phyloP scores from a whole-genome alignment of 1,284 basidiomycete genomes.

The Ustilago xerochloae region DNA sequence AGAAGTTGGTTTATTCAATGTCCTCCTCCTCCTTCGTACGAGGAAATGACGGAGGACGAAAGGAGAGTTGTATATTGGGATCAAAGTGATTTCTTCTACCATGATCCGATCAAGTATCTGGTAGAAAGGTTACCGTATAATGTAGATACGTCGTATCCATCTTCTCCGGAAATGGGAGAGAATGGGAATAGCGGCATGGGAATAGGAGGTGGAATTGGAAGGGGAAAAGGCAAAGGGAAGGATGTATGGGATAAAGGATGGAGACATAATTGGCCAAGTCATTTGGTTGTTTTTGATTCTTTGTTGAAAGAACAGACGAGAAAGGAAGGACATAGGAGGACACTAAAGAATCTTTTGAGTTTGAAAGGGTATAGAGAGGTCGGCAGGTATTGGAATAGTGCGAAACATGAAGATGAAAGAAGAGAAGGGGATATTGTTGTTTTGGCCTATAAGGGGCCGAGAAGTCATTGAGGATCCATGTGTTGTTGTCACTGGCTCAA shows the following conservation, averaged over 20 bases:
- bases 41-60: constrained; percentile 11
- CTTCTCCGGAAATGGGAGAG: no score
- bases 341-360: constrained; percentile 70
- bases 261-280: constrained; percentile 81
- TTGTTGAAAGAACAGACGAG: constrained; percentile 71
- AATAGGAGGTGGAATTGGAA: background rate
- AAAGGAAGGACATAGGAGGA: constrained; percentile 68
- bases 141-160: constrained; percentile 77
- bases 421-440: constrained; percentile 80
- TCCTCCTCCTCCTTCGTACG: constrained; percentile 28
- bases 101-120: constrained; percentile 78
- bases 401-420: constrained; percentile 83
- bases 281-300: constrained; percentile 82
- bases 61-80: constrained; percentile 75
- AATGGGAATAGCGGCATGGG: no score
- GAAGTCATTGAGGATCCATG: no score
- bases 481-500: no score
- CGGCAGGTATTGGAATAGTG: constrained; percentile 76
- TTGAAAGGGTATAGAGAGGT: constrained; percentile 77
- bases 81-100: constrained; percentile 86
- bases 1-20: constrained; percentile 59
- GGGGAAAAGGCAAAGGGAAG: background rate
- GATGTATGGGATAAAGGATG: constrained; percentile 68
- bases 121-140: constrained; percentile 74
- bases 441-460: constrained; percentile 70